Conservation (phyloP, 345 rosid species). For the Camelina sativa region DNA sequence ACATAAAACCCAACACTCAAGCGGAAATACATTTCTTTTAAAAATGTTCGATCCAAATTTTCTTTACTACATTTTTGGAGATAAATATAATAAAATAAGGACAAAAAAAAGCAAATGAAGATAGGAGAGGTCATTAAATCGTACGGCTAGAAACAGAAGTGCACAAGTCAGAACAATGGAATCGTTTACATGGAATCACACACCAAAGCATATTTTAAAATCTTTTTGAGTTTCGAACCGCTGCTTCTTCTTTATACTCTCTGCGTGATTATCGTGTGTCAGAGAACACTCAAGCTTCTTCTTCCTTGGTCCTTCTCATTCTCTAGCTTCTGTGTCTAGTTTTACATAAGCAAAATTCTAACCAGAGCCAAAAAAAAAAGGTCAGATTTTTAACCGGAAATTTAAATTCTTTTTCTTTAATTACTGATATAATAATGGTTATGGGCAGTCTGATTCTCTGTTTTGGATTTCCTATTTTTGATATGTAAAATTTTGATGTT, state of each 20-base stretch:
- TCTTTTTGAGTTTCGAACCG: constrained; percentile 6
- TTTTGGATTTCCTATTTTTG: constrained; percentile 3
- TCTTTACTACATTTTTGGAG: not conserved
- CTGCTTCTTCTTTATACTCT: constrained; percentile 33
- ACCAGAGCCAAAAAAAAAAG: constrained; percentile 27
- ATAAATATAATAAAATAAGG: not conserved
- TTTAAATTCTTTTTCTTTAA: not conserved
- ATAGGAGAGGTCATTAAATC: constrained; percentile 6
- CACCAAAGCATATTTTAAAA: constrained; percentile 27
- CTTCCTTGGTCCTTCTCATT: not conserved
- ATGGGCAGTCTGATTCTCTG: constrained; percentile 12
- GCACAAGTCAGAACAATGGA: not conserved
- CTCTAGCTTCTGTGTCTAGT: not conserved
- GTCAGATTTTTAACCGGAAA: constrained; percentile 15
- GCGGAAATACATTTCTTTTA: not conserved
- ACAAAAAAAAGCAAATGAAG: constrained; percentile 7
- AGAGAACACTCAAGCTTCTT: constrained; percentile 30
- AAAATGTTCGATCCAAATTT: not conserved
- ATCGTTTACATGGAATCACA: not conserved
- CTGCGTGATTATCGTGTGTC: constrained; percentile 37
- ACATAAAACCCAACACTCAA: constrained; percentile 19
- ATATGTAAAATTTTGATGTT: not conserved
- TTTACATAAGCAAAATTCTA: not conserved
- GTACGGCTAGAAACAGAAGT: constrained; percentile 30
- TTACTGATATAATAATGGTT: not conserved